phyloP scores from a whole-genome alignment of 2,329 filamentous ascomycete species.

The Diaporthe sp. region DNA sequence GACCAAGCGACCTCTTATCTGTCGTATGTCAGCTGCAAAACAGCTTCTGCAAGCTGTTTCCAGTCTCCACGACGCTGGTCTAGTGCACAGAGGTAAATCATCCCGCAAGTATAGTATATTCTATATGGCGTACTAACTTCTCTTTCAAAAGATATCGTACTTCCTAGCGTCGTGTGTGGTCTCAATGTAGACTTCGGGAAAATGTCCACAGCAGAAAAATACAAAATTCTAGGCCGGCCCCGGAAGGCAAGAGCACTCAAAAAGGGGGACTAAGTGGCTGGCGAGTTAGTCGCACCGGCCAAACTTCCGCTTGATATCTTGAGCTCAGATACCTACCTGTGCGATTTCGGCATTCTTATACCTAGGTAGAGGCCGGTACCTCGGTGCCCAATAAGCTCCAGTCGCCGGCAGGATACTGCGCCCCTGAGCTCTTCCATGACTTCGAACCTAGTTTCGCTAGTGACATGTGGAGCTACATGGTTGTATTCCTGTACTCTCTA shows the following conservation, averaged over 20 bases:
- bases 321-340: neutral
- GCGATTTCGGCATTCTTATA: neutral
- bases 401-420: neutral
- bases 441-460: neutral
- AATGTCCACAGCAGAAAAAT: neutral
- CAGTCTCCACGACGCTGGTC: neutral
- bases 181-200: neutral
- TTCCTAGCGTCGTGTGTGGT: neutral
- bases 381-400: neutral
- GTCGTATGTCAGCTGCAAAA: constrained; percentile 13
- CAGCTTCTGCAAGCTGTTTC: constrained; percentile 1
- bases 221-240: constrained; percentile 1
- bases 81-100: constrained; percentile 6
- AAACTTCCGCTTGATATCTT: neutral
- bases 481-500: neutral
- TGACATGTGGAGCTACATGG: neutral
- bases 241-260: neutral
- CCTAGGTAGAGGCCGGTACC: neutral
- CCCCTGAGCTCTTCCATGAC: constrained; percentile 12
- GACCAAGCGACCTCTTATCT: neutral
- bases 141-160: neutral
- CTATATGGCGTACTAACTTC: neutral
- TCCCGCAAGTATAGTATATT: neutral
- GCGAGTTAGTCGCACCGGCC: constrained; percentile 15
- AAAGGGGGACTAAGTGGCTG: neutral